These are phyloP conservation scores for Kazachstania kunashirensis DNA, from an alignment of 805 yeast genomes.

Conservation along the genomic window DNA sequence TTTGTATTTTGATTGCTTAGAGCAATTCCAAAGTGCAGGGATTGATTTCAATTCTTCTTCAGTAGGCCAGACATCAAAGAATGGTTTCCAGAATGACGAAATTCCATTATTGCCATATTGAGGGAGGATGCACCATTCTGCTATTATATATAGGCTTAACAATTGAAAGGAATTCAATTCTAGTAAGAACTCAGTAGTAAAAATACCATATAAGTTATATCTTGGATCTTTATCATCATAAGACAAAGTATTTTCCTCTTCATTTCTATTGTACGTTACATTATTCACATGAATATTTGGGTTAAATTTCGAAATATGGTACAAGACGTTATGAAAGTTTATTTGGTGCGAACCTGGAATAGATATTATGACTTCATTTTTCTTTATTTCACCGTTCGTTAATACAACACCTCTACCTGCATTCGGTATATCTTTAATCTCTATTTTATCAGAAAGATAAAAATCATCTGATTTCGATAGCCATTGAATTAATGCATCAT, in stretches of 20 bases:
- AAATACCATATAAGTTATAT: conserved; percentile 24
- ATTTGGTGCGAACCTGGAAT: conserved; percentile 51
- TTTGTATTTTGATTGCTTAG: conserved; percentile 21
- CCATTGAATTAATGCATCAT: conserved; percentile 28
- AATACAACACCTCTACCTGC: conserved; percentile 57
- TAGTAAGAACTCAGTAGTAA: conserved; percentile 31
- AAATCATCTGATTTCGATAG: conserved; percentile 21
- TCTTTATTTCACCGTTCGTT: conserved; percentile 31
- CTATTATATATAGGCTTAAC: conserved; percentile 36
- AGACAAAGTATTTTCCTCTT: not conserved
- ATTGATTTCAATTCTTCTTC: conserved; percentile 41
- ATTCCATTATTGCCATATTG: conserved; percentile 12
- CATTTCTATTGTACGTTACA: conserved; percentile 5
- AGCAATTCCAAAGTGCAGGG: conserved; percentile 55
- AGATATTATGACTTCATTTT: conserved; percentile 39
- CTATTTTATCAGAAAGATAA: conserved; percentile 33
- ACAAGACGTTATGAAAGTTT: conserved; percentile 45
- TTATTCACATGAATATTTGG: conserved; percentile 12
- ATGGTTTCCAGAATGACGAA: conserved; percentile 57
- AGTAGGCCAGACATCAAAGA: conserved; percentile 54
- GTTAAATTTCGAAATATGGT: conserved; percentile 34
- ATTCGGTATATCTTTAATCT: conserved; percentile 33
- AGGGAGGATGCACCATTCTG: conserved; percentile 25
- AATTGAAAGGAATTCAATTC: conserved; percentile 51
- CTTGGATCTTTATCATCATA: conserved; percentile 16